Evolutionary conservation across 2,329 filamentous ascomycete species (phyloP), one percentile per base, ranked within the genome.

Genomic region (Neobulgaria alba): DNA sequence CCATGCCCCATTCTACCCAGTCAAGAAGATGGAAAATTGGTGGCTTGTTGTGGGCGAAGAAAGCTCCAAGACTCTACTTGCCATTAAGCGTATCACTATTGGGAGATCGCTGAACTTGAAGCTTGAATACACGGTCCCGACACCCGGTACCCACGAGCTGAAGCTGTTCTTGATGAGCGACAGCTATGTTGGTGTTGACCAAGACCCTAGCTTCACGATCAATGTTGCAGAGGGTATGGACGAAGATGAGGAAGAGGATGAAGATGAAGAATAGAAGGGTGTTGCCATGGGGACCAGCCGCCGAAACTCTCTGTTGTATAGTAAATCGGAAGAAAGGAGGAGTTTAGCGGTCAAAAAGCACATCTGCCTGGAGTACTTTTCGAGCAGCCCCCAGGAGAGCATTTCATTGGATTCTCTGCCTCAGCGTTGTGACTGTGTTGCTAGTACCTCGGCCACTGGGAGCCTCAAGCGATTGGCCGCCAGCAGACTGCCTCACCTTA

Each of bases 41-140:
- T 98, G 92, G 92, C 68, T 98, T 41, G 86, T 98, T 15, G 86
- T 98, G 23, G 90, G 89, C 20, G 89, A 96, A 54, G 88, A 95
- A 66, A 83, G 78, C 61, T 86, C 83, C 30, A 90, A 87, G 68
- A 89, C 74, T 49, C 69, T 98, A 47, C 70, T 96, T 43, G 89
- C 86, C 2, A 95, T 96, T 68, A 98, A 96, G 73, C 78, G 90
- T 53, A 82, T 98, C 45, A 94, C 89, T 1, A 82, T 98, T 49
- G 83, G 80, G 30, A 76, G 75, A 53, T 80, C 83, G 59, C 66
- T 95, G 55, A 82, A 85, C 57, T 75, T 88, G 42, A 79, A 78
- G 58, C 68, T 98, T 49, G 89, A 96, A 65, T 94, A 89, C 61
- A 86, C 87, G 18, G 83, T 96, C 38, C 87, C 86, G 17, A 79